phyloP scores from a whole-genome alignment of 225 moss, liverwort and hornwort genomes.

The Rhytidiadelphus loreus region DNA sequence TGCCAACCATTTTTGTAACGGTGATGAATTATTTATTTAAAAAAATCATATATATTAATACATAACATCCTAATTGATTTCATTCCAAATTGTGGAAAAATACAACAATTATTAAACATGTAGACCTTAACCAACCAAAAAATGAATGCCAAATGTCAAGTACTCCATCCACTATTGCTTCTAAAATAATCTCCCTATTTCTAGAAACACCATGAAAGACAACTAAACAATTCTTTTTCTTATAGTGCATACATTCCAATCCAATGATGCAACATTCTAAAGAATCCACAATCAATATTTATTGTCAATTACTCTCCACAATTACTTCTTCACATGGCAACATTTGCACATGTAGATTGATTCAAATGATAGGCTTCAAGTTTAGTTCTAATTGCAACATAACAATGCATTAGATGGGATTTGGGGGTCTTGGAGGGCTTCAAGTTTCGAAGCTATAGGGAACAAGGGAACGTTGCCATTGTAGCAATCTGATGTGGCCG shows the following conservation, averaged over 20 bases:
- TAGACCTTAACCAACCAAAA: neutral
- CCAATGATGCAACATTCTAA: neutral
- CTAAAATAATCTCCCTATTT: neutral
- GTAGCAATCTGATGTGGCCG: too few relatives aligned
- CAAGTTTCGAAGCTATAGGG: too few relatives aligned
- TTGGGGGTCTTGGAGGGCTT: too few relatives aligned
- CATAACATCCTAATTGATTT: neutral
- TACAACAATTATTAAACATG: neutral
- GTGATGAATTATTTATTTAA: neutral
- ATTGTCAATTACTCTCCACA: neutral
- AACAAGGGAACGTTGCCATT: too few relatives aligned
- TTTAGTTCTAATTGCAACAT: neutral
- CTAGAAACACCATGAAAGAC: rapidly evolving
- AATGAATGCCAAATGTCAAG: neutral
- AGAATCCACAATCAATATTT: neutral
- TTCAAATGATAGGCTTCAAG: neutral
- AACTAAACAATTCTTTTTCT: neutral
- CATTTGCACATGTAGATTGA: neutral
- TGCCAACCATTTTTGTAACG: neutral
- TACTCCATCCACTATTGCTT: neutral
- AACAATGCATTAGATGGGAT: too few relatives aligned
- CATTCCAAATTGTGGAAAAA: neutral
- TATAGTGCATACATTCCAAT: neutral
- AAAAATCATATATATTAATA: neutral
- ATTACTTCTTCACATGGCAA: neutral